Base-by-base conservation (phyloP, 805 yeast species). In the Kurtzmaniella fragi region DNA sequence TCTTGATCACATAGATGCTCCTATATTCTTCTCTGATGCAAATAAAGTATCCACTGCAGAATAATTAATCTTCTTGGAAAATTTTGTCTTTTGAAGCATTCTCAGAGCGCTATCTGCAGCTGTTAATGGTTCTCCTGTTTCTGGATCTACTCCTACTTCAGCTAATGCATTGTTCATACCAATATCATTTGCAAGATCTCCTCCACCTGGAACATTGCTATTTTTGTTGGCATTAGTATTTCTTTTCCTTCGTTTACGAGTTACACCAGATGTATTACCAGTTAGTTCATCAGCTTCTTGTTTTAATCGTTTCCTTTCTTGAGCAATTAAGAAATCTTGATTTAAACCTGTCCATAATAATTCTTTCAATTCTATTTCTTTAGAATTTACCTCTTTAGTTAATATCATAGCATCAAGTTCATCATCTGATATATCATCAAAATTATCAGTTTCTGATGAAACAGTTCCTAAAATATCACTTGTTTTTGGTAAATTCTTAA, bases 1-100 rank as follows among this genome's bases (percentile, higher is more conserved):
- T n/a, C n/a, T n/a, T n/a, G n/a, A n/a, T n/a, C n/a, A 20, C 5
- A 20, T 20, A 20, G 25, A 5, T 20, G 25, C 8, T 20, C 25
- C 5, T 20, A 20, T 20, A 20, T 20, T 20, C 25, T 20, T 20
- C 8, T 20, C 25, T 20, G 25, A 20, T 20, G 33, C 39, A 39
- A 64, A 73, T 46, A 75, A 57, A 43, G 72, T 77, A 45, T 80
- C 82, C 39, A 91, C 76, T 4, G 91, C 89, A 35, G 75, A 80
- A 59, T 93, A 93, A 60, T 93, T 93, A 59, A 93, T 84, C 69
- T 93, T 93, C 63, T 82, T 84, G 20, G 96, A 86, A 47, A 83
- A 80, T 5, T 84, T 71, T 53, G 86, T 82, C 60, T 81, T 84
- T 47, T 78, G 76, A 30, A 91, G 57, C 84, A 88, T 80, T 40